A percentile compares a stretch with the other conserved stretches of the same genome.
Conservation (phyloP, 1,139 yeast genomes). For the Scheffersomyces parashehatae region DNA sequence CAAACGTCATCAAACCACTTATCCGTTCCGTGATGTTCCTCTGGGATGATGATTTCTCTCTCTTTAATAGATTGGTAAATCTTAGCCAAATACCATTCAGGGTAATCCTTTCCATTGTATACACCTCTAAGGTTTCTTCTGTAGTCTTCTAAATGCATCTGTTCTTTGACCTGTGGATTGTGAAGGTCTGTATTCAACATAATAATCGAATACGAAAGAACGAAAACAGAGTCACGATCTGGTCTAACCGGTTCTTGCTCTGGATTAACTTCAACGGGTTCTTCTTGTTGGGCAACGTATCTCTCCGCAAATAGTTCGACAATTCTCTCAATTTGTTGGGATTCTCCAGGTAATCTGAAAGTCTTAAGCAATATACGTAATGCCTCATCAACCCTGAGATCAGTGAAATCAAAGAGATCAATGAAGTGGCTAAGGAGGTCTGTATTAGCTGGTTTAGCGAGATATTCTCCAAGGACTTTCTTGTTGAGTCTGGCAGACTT, state of each 20-base stretch:
- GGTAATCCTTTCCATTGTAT: conserved; percentile 75
- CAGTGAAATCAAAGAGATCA: conserved; percentile 69
- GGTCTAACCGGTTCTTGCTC: conserved; percentile 54
- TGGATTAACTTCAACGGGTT: conserved; percentile 17
- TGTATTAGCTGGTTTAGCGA: conserved; percentile 74
- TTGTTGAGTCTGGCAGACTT: conserved; percentile 84
- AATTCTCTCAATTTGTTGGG: conserved; percentile 91
- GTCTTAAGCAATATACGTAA: conserved; percentile 76
- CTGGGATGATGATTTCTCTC: conserved; percentile 95
- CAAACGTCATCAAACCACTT: conserved; percentile 94
- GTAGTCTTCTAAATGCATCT: conserved; percentile 86
- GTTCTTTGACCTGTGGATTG: conserved; percentile 76
- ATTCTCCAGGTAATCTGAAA: conserved; percentile 95
- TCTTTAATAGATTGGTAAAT: conserved; percentile 80
- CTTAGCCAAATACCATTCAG: conserved; percentile 78
- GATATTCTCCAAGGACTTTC: conserved; percentile 79
- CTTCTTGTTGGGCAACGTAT: conserved; percentile 63
- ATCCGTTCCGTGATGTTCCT: conserved; percentile 85
- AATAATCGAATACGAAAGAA: conserved; percentile 72
- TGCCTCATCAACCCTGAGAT: conserved; percentile 89
- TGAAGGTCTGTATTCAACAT: conserved; percentile 79
- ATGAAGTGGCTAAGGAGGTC: conserved; percentile 67
- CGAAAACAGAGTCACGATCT: conserved; percentile 70
- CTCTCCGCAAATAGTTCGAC: conserved; percentile 84
- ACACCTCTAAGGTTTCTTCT: conserved; percentile 79